These are phyloP conservation scores for Aureobasidium lini DNA, from an alignment of 2,329 filamentous ascomycete species.

Conservation along the genomic window DNA sequence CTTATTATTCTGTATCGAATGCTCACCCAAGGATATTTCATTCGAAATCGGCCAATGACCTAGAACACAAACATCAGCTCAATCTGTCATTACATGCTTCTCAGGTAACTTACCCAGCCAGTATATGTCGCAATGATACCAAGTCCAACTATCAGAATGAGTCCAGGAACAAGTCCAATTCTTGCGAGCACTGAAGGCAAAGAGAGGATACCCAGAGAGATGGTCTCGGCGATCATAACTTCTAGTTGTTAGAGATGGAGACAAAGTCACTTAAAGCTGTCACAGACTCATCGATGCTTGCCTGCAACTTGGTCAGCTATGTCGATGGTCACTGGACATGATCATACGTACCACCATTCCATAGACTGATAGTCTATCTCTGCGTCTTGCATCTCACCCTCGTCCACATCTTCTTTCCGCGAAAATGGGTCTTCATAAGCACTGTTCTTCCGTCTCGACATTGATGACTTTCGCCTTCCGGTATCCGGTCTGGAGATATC, in stretches of 20 bases:
- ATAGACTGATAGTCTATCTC: conserved; percentile 46
- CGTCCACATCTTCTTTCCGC: not conserved
- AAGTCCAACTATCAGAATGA: conserved; percentile 47
- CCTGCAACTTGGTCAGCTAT: conserved; percentile 21
- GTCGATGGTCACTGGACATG: too few species aligned
- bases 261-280: not conserved
- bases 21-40: conserved; percentile 39
- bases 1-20: not conserved
- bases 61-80: not conserved
- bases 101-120: conserved; percentile 33
- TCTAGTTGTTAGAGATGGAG: not conserved
- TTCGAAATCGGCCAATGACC: conserved; percentile 53
- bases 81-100: not conserved
- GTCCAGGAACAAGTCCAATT: conserved; percentile 47
- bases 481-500: not conserved
- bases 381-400: conserved; percentile 7
- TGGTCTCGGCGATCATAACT: conserved; percentile 53
- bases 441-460: conserved; percentile 9
- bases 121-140: conserved; percentile 54
- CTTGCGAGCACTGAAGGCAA: conserved; percentile 46
- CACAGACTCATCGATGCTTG: conserved; percentile 36
- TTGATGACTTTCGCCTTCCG: not conserved
- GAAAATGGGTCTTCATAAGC: conserved; percentile 3
- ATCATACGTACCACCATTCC: conserved; percentile 35
- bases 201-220: conserved; percentile 50